Evolutionary conservation across 1,284 basidiomycete genomes (phyloP).

Genomic region (Lignosus rhinocerotis): DNA sequence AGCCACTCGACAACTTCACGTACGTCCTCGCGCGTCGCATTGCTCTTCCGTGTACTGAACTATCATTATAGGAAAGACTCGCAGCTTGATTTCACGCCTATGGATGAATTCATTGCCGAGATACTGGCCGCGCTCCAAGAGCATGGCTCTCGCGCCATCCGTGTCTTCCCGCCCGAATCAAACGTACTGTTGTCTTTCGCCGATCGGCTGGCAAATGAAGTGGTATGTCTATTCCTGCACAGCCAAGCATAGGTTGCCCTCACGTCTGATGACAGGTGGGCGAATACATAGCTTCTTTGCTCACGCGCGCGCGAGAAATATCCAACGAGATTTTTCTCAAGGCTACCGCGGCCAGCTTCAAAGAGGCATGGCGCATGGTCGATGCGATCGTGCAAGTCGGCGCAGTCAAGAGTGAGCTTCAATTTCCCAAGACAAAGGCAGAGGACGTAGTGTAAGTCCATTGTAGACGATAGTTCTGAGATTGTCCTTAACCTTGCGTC

Average conservation of each 20-base stretch:
- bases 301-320: conserved; percentile 77
- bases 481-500: not conserved
- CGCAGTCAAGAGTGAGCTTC: conserved; percentile 22
- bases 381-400: conserved; percentile 68
- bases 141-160: conserved; percentile 78
- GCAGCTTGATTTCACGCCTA: conserved; percentile 82
- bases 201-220: conserved; percentile 74
- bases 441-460: conserved; percentile 79
- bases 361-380: conserved; percentile 85
- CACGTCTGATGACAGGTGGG: conserved; percentile 56
- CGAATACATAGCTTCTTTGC: conserved; percentile 83
- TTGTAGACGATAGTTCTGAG: not conserved
- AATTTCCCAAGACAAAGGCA: conserved; percentile 41
- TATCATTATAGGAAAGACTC: conserved; percentile 40
- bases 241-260: not conserved
- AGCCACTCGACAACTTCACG: conserved; percentile 84
- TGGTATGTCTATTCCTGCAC: conserved; percentile 48
- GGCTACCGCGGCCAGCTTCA: conserved; percentile 87
- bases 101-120: conserved; percentile 87
- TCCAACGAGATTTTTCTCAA: conserved; percentile 78
- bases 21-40: conserved; percentile 41
- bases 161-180: conserved; percentile 82
- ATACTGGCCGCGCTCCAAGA: conserved; percentile 67
- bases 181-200: conserved; percentile 76
- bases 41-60: not conserved